Conservation (phyloP, 805 yeast genomes). For the Lipomyces mesembrius region DNA sequence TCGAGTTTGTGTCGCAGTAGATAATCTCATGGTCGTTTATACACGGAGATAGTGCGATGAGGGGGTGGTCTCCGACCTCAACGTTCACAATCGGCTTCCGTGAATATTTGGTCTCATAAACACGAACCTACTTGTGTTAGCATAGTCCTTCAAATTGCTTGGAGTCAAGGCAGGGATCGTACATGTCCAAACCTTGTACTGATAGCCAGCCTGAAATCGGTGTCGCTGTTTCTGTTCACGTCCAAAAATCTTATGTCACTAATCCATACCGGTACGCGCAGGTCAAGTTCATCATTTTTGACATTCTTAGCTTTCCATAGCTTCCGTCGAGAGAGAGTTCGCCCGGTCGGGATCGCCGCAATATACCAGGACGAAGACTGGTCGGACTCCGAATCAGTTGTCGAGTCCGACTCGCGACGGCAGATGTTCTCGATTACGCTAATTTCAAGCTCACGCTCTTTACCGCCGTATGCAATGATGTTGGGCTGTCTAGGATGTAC, state of each 20-base stretch:
- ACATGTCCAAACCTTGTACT: conserved; percentile 71
- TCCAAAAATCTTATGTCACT: conserved; percentile 58
- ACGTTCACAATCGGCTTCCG: conserved; percentile 66
- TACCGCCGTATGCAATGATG: conserved; percentile 82
- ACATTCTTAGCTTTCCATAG: conserved; percentile 81
- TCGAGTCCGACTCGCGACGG: not conserved
- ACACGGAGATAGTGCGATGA: conserved; percentile 50
- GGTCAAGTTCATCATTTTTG: conserved; percentile 73
- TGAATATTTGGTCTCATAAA: conserved; percentile 70
- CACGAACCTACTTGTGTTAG: conserved; percentile 48
- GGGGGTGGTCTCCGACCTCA: conserved; percentile 60
- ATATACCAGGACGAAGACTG: conserved; percentile 11
- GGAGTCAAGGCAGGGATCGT: not conserved
- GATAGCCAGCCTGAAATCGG: conserved; percentile 60
- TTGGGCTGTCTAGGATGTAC: conserved; percentile 55
- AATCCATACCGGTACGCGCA: conserved; percentile 84
- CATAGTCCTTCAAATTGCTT: not conserved
- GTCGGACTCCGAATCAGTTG: not conserved
- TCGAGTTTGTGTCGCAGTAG: conserved; percentile 72
- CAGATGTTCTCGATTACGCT: conserved; percentile 21
- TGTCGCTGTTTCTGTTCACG: conserved; percentile 42
- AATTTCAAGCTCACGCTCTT: conserved; percentile 69
- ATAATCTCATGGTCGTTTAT: conserved; percentile 55
- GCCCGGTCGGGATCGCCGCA: conserved; percentile 12
- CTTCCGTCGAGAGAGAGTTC: conserved; percentile 15